Base-by-base conservation (phyloP, 352 stramenopile species). In the Pythium utonaiense region DNA sequence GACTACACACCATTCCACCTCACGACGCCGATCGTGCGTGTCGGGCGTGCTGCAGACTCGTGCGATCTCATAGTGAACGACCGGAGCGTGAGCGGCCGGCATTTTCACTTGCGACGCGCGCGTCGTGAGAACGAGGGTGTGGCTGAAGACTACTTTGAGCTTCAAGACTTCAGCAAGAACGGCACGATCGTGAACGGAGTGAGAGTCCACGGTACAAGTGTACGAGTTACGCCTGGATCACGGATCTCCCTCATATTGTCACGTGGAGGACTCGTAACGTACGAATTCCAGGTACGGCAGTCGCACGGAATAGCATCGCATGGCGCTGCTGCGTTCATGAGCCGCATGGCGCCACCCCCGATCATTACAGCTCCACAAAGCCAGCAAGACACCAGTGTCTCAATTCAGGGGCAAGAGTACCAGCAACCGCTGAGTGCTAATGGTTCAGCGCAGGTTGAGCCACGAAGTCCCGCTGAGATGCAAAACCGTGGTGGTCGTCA, bases 151-250 rank as follows among this genome's bases (percentile, higher is more conserved):
- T 83, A 77, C 34, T 94, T 75, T 44, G 86, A 96, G 56, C 70
- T 96, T 17, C 84, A 94, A 66, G 86, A 96, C 28, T 95, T 94
- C 51, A 94, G 84, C 60, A 96, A 96, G 61, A 96, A 96, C 44
- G 86, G 86, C 2, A 96, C 84, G 0, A 94, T 96, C 24, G 86
- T 96, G 1, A 93, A 96, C 42, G 86, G 86, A n/a, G 83, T 94
- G 9, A 77, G 86, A 5, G 76, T 96, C 12, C 86, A 96, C 57
- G 85, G 85, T 31, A 88, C 84, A 0, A 92, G 74, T 44, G 75
- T 91, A 30, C 78, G 77, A 3, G 72, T 96, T 10, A 81, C 73
- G 0, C 67, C 84, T 1, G 85, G 86, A 2, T 87, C 86, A 19
- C 76, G 86, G 4, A 93, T 96, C 47, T 94, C 86, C 0, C 73